Percentiles rank a stretch among this genome's conserved stretches.
Evolutionary conservation across 306 rosid species (phyloP).

Genomic region (Arachis hypogaea): DNA sequence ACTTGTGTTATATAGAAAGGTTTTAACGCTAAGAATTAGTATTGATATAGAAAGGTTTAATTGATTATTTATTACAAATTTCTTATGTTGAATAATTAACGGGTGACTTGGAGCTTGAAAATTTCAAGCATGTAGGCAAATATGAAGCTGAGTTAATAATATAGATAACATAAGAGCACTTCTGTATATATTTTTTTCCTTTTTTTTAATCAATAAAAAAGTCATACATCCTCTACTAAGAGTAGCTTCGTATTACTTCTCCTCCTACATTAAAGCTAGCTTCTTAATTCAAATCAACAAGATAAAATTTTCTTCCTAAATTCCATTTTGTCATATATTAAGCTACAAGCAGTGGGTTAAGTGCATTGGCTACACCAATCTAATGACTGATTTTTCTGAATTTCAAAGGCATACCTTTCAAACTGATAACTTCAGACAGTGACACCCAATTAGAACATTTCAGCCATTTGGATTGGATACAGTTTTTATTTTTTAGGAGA

Average conservation of each 20-base stretch:
- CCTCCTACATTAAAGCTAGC: constrained; percentile 3
- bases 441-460: too few species aligned
- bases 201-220: neutral
- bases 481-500: too few species aligned
- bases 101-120: constrained; percentile 1
- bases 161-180: neutral
- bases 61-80: neutral
- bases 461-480: too few species aligned
- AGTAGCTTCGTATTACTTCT: neutral
- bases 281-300: neutral
- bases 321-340: neutral
- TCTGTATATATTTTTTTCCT: neutral
- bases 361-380: neutral
- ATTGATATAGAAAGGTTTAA: neutral
- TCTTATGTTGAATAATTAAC: constrained; percentile 7
- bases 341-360: neutral
- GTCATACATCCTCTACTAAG: neutral
- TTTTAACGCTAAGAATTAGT: too few species aligned
- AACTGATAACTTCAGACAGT: too few species aligned
- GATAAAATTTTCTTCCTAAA: neutral
- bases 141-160: neutral
- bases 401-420: too few species aligned
- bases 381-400: too few species aligned
- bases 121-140: neutral
- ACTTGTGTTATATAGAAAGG: too few species aligned